These are phyloP conservation scores for Boechera retrofracta DNA, from an alignment of 345 rosid species.

Conservation along the genomic window DNA sequence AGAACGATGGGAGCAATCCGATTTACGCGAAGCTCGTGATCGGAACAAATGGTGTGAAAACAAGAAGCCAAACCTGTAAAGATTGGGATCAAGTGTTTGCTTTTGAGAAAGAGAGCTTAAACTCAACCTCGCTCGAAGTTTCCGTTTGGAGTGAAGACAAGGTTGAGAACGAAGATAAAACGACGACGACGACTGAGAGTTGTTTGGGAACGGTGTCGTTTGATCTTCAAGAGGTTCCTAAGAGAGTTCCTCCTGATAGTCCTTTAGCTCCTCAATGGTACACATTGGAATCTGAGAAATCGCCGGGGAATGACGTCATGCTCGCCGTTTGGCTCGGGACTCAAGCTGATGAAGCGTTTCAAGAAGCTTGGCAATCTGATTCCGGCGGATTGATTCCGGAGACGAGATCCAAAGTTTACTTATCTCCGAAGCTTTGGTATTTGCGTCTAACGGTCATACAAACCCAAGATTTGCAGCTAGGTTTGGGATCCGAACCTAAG, in stretches of 20 bases:
- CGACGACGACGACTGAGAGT: slow-evolving; percentile 47
- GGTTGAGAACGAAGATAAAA: slow-evolving; percentile 58
- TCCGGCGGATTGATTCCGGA: slow-evolving; percentile 91
- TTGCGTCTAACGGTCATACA: slow-evolving; percentile 95
- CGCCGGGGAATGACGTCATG: slow-evolving; percentile 84
- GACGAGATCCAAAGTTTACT: slow-evolving; percentile 88
- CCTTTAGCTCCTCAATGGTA: slow-evolving; percentile 98
- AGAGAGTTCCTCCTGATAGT: slow-evolving; percentile 86
- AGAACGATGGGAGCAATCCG: slow-evolving; percentile 49
- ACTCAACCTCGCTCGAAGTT: slow-evolving; percentile 73
- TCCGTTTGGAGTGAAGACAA: slow-evolving; percentile 81
- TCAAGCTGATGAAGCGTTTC: slow-evolving; percentile 93
- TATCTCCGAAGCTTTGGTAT: slow-evolving; percentile 96
- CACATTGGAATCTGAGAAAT: slow-evolving; percentile 70
- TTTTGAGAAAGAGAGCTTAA: slow-evolving; percentile 77
- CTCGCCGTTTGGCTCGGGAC: slow-evolving; percentile 93
- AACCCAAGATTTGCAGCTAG: slow-evolving; percentile 89
- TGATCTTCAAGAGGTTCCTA: slow-evolving; percentile 89
- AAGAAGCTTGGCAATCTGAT: slow-evolving; percentile 97
- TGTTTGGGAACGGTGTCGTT: slow-evolving; percentile 85
- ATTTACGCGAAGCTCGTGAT: slow-evolving; percentile 74
- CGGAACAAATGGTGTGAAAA: slow-evolving; percentile 80
- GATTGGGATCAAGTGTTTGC: slow-evolving; percentile 97
- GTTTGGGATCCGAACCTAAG: slow-evolving; percentile 69
- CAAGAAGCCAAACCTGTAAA: slow-evolving; percentile 62